phyloP scores from a whole-genome alignment of 495 filamentous ascomycete species.

The Xylaria castorea region DNA sequence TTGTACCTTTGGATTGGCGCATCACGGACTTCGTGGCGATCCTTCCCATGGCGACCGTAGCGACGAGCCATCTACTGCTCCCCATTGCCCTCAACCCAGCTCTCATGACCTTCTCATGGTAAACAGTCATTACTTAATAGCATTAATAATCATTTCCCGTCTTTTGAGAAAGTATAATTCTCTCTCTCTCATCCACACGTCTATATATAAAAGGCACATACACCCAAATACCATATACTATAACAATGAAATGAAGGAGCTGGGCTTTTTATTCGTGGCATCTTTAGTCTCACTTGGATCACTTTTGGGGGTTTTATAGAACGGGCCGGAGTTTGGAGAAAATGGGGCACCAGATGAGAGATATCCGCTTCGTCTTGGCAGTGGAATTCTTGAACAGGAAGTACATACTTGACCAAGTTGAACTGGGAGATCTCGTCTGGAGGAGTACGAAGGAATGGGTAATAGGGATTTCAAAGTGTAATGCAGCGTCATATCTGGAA shows the following conservation, averaged over 20 bases:
- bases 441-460: slow-evolving; percentile 7
- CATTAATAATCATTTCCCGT: slow-evolving; percentile 7
- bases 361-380: not conserved
- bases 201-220: slow-evolving; percentile 12
- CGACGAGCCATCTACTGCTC: slow-evolving; percentile 70
- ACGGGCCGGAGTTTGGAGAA: slow-evolving; percentile 20
- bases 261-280: slow-evolving; percentile 1
- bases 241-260: slow-evolving; percentile 1
- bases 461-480: not conserved
- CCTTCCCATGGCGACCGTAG: slow-evolving; percentile 76
- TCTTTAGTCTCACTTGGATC: not conserved
- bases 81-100: slow-evolving; percentile 79
- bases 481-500: slow-evolving; percentile 15
- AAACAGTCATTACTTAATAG: slow-evolving; percentile 27
- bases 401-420: not conserved
- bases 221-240: slow-evolving; percentile 6
- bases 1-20: slow-evolving; percentile 70
- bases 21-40: slow-evolving; percentile 84
- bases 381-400: not conserved
- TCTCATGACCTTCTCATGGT: slow-evolving; percentile 84
- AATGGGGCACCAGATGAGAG: not conserved
- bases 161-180: not conserved
- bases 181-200: not conserved
- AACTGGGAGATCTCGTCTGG: slow-evolving; percentile 7
- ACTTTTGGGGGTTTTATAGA: slow-evolving; percentile 1